Evolutionary conservation across 495 filamentous ascomycete genomes (phyloP), one percentile per base, ranked within the genome.

Genomic region (Oleoguttula mirabilis): DNA sequence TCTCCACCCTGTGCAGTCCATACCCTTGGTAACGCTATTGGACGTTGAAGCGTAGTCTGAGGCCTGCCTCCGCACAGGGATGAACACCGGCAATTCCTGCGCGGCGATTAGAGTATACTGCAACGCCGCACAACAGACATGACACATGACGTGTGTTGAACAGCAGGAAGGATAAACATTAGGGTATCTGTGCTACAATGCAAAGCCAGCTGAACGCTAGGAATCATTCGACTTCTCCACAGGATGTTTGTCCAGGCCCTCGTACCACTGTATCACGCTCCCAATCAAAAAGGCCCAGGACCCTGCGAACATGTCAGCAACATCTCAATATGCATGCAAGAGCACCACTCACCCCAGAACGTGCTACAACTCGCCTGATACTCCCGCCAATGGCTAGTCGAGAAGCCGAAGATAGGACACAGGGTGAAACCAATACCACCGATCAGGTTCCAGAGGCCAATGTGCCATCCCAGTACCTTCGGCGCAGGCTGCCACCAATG

Each of bases 281-380:
- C 76, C 77, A 32, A 80, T 71, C 56, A 83, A 62, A 47, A 82
- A 84, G 20, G 76, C 76, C 75, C 75, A 81, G 3, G 67, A 72
- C 0, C 38, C 36, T 47, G 4, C 12, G 12, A 25, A 28, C n/a
- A n/a, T n/a, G 44, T 47, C 27, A 41, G 44, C 23, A 27, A 10
- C 12, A 19, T 14, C 21, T 21, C 20, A 28, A 17, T n/a, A 20
- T 16, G n/a, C 21, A 32, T 19, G 11, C 3, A 11, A 27, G 7
- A 14, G 17, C 15, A 21, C 28, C 20, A 50, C 47, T 35, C 36
- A 50, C 78, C 80, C 67, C 78, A 76, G 48, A 83, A 82, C 0
- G 78, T 82, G 24, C 72, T 66, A 38, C 77, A 55, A 7, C 57
- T 62, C 6, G 69, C 58, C 46, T 80, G 69, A 48, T 79, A 81